phyloP scores from a whole-genome alignment of 495 filamentous ascomycete species.

The Penicillium nucicola region DNA sequence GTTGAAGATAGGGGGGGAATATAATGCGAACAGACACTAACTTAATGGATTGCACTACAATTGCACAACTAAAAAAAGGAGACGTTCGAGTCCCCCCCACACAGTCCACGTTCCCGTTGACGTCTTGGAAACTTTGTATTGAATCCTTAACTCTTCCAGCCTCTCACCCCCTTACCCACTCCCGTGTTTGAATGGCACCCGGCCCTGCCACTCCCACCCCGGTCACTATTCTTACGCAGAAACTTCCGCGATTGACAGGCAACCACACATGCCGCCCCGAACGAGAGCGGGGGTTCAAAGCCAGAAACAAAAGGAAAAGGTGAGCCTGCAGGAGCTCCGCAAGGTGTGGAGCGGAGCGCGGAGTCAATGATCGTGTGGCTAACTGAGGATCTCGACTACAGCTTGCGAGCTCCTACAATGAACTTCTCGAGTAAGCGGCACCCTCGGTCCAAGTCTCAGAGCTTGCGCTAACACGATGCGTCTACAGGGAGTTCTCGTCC shows the following conservation, averaged over 20 bases:
- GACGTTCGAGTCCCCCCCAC: conserved; percentile 22
- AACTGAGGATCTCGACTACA: conserved; percentile 36
- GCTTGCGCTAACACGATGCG: conserved; percentile 10
- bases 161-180: conserved; percentile 3
- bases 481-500: conserved; percentile 83
- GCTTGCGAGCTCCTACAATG: conserved; percentile 96
- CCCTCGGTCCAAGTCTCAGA: neutral
- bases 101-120: conserved; percentile 30
- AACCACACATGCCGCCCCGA: conserved; percentile 59
- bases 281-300: conserved; percentile 84
- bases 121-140: conserved; percentile 17
- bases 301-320: conserved; percentile 94
- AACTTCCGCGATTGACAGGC: conserved; percentile 21
- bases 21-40: too few species aligned
- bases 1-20: too few species aligned
- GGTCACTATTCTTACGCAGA: conserved; percentile 19
- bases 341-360: neutral
- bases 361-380: conserved; percentile 11
- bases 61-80: conserved; percentile 6
- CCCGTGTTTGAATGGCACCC: conserved; percentile 25
- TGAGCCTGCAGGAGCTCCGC: conserved; percentile 31
- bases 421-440: conserved; percentile 78
- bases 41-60: too few species aligned
- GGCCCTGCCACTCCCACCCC: conserved; percentile 11
- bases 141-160: neutral